Base-by-base conservation (phyloP, 176 grass and related monocot species). In the bread wheat (Triticum aestivum) region DNA sequence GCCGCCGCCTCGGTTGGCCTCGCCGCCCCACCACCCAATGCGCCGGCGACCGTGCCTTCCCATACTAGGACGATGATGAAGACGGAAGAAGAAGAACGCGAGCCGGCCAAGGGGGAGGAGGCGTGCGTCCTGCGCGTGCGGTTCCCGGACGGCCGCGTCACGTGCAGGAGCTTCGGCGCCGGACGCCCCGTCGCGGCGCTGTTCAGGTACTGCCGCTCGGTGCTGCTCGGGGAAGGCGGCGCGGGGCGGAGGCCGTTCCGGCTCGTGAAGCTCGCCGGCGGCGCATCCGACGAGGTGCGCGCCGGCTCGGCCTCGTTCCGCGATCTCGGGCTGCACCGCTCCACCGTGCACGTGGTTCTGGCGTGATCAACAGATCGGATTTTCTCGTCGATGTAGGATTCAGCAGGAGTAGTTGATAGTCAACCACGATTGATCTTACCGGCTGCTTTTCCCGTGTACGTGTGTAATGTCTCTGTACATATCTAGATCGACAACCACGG, bases 161-260 rank as follows among this genome's bases (percentile, higher is more conserved):
- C 18, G 24, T 76, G 45, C 45, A 76, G 1, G 73, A 52, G 45
- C 45, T 80, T 80, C 24, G 61, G 23, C 8, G 78, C 78, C 1
- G 23, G n/a, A 0, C 61, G 61, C 24, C 38, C 78, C 14, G 62
- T 17, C 2, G 24, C 61, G 15, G 35, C 4, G 37, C 78, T 80
- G 59, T 80, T 27, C 61, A 37, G 61, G 2, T 80, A 80, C 37
- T 80, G 78, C 59, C 59, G n/a, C 78, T 27, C 78, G 14, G 78
- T 42, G 37, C n/a, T 64, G 8, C 37, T 80, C 37, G 61, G 13
- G 1, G 78, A 8, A 0, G 24, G 37, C 37, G 23, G 59, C n/a
- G 5, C 38, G 1, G 34, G n/a, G 23, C 23, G 38, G 23, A 14
- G 78, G 14, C 1, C 61, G 14, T 45, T 80, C 61, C 61, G 61